These are phyloP conservation scores for Scutellaria baicalensis DNA, from an alignment of 257 asterid species.

Conservation along the genomic window DNA sequence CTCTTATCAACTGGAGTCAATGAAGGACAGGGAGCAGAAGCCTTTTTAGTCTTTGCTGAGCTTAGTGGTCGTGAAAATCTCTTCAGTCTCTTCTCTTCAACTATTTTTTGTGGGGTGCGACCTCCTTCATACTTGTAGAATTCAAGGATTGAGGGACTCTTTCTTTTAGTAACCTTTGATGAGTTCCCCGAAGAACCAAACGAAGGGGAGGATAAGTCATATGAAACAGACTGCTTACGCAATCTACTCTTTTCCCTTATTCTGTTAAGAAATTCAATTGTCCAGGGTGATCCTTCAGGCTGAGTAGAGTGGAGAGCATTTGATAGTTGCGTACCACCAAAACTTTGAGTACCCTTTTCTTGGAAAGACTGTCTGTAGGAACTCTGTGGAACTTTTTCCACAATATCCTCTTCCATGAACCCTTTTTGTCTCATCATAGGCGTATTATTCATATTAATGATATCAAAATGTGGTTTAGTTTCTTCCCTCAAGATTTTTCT, in stretches of 20 bases:
- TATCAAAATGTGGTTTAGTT: constrained; percentile 27
- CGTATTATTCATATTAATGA: constrained; percentile 18
- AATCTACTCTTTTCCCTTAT: constrained; percentile 80
- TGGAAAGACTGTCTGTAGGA: constrained; percentile 24
- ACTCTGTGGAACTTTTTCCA: constrained; percentile 22
- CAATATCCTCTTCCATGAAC: constrained; percentile 26
- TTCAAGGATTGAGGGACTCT: constrained; percentile 82
- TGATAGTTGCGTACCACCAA: constrained; percentile 57
- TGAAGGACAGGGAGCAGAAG: constrained; percentile 35
- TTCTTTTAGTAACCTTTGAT: constrained; percentile 51
- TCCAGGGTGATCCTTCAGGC: constrained; percentile 80
- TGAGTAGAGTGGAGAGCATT: constrained; percentile 61
- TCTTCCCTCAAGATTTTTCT: constrained; percentile 30
- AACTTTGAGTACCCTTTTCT: constrained; percentile 24
- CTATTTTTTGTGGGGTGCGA: constrained; percentile 35
- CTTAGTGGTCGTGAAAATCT: constrained; percentile 32
- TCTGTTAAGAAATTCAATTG: constrained; percentile 79
- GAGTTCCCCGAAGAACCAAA: constrained; percentile 32
- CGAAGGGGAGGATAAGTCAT: constrained; percentile 46
- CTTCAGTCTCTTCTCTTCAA: constrained; percentile 48
- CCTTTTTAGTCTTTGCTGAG: constrained; percentile 40
- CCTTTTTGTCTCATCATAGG: constrained; percentile 23
- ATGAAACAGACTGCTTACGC: constrained; percentile 51
- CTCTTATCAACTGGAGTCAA: constrained; percentile 87
- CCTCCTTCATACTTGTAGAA: constrained; percentile 65